These are phyloP conservation scores for Viola pubescens DNA, from an alignment of 441 rosid species.

Conservation along the genomic window DNA sequence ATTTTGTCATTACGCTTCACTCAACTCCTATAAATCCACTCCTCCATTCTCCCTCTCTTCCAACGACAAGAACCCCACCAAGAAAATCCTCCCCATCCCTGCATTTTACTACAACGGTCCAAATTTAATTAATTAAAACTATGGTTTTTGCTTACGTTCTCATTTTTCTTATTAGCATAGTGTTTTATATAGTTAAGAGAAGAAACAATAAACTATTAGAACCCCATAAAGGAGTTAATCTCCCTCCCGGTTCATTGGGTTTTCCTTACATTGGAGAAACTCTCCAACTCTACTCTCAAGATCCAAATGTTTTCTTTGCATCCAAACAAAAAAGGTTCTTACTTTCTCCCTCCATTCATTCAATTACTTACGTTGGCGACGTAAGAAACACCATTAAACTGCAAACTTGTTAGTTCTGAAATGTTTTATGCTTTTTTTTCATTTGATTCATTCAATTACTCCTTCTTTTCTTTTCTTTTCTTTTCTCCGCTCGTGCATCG, in stretches of 20 bases:
- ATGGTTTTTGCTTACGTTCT: slow-evolving; percentile 21
- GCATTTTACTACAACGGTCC: slow-evolving; percentile 2
- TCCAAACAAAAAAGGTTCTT: slow-evolving; percentile 66
- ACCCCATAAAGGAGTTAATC: slow-evolving; percentile 26
- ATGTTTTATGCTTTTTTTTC: neutral
- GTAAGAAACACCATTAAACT: too few species aligned
- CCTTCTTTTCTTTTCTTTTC: neutral
- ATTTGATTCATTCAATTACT: neutral
- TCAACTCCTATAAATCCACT: slow-evolving; percentile 22
- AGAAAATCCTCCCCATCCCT: neutral
- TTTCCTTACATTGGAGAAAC: slow-evolving; percentile 88
- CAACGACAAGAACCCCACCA: slow-evolving; percentile 5
- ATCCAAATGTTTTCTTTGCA: slow-evolving; percentile 73
- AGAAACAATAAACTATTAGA: slow-evolving; percentile 16
- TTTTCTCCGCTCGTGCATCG: neutral
- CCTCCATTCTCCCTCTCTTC: slow-evolving; percentile 7
- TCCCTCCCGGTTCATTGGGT: slow-evolving; percentile 96
- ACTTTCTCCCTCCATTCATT: neutral
- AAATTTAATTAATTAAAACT: slow-evolving; percentile 20
- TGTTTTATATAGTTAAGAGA: slow-evolving; percentile 16
- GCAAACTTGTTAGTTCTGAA: neutral
- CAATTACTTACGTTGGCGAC: neutral
- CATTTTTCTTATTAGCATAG: slow-evolving; percentile 23
- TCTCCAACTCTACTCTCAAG: slow-evolving; percentile 77
- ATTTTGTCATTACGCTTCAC: neutral